A percentile compares a stretch with the other conserved stretches of the same genome.
Evolutionary conservation across 257 asterid species (phyloP).

Genomic region (Rhazya stricta): DNA sequence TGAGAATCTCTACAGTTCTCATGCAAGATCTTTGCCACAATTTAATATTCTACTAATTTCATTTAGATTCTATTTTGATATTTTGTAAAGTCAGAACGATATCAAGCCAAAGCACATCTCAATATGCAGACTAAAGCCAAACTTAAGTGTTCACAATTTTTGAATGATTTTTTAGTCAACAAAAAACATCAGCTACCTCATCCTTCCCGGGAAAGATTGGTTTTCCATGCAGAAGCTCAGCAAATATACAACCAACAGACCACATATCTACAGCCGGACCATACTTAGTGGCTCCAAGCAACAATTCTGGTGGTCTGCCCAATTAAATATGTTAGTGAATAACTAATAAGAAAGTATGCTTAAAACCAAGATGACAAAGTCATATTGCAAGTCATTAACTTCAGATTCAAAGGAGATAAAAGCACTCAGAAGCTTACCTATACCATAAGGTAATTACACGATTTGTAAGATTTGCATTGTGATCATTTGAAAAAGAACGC

Average conservation of each 20-base stretch:
- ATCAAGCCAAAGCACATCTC: constrained; percentile 12
- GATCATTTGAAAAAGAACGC: constrained; percentile 69
- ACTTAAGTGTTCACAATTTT: constrained; percentile 13
- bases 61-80: not conserved
- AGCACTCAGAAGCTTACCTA: constrained; percentile 40
- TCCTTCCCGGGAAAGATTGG: constrained; percentile 90
- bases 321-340: constrained; percentile 11
- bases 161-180: constrained; percentile 20
- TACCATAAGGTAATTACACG: constrained; percentile 90
- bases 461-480: constrained; percentile 81
- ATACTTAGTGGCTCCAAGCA: constrained; percentile 80
- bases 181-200: constrained; percentile 58
- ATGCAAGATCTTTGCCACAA: not conserved
- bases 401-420: constrained; percentile 5
- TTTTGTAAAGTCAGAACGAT: not conserved
- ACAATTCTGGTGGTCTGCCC: constrained; percentile 81
- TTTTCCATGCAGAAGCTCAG: constrained; percentile 81
- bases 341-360: constrained; percentile 6
- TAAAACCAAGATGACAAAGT: not conserved
- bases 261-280: constrained; percentile 97
- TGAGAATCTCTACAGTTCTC: not conserved
- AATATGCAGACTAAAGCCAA: constrained; percentile 11
- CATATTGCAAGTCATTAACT: not conserved
- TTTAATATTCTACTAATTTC: not conserved
- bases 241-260: constrained; percentile 95